Conservation (phyloP, 768 basidiomycete genomes). For the Pleurotus eryngii region DNA sequence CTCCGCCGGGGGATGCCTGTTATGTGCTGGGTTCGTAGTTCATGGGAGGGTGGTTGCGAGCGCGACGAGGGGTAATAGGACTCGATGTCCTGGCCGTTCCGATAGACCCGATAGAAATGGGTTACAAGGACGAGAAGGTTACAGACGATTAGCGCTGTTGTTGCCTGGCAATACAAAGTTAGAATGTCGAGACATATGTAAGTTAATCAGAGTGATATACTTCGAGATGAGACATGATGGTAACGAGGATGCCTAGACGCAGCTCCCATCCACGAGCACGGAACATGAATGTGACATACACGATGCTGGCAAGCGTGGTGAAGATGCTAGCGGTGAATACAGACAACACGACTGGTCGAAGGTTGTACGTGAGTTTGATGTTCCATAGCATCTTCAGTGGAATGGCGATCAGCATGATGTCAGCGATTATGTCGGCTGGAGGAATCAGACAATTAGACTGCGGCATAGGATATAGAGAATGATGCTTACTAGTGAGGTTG, state of each 20-base stretch:
- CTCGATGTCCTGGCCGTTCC: conserved; percentile 22
- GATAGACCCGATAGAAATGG: conserved; percentile 19
- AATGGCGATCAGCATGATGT: conserved; percentile 12
- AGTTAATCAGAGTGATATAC: conserved; percentile 4
- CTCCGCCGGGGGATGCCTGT: neutral
- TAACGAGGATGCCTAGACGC: neutral
- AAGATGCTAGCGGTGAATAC: conserved; percentile 18
- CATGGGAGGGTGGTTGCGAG: neutral
- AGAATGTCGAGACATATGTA: neutral
- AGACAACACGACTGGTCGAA: conserved; percentile 14
- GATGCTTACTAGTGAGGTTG: neutral
- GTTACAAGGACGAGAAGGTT: conserved; percentile 22
- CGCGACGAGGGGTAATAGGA: neutral
- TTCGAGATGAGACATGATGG: conserved; percentile 3
- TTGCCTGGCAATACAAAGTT: conserved; percentile 10
- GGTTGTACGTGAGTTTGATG: conserved; percentile 9
- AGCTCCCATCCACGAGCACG: neutral
- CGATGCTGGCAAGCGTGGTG: conserved; percentile 5
- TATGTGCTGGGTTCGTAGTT: neutral
- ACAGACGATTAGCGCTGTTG: conserved; percentile 14
- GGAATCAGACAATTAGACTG: no score
- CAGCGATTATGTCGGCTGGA: conserved; percentile 16
- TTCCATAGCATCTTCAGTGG: conserved; percentile 16
- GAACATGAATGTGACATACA: neutral
- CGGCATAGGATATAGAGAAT: neutral